A percentile compares a stretch with the other conserved stretches of the same genome.
These are phyloP conservation scores for Diutina mesorugosa DNA, from an alignment of 1,139 yeast species.

Conservation along the genomic window DNA sequence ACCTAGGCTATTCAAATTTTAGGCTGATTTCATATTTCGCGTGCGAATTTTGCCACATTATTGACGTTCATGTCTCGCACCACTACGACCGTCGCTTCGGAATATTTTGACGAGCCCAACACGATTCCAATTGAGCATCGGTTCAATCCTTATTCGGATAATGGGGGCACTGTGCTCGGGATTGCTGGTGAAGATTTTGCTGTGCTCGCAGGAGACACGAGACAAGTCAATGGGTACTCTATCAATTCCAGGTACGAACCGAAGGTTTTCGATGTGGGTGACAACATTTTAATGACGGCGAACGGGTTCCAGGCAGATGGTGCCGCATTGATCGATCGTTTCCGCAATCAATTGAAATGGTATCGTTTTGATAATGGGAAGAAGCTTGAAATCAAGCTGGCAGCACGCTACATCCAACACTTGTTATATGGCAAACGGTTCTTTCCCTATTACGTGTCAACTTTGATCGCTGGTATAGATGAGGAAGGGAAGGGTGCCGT, in stretches of 20 bases:
- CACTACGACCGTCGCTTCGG: slow-evolving; percentile 39
- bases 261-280: slow-evolving; percentile 82
- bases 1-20: no score
- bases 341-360: slow-evolving; percentile 77
- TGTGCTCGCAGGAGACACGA: slow-evolving; percentile 93
- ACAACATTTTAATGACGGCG: slow-evolving; percentile 76
- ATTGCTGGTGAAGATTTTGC: slow-evolving; percentile 98
- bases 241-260: slow-evolving; percentile 91
- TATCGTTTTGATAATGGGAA: slow-evolving; percentile 77
- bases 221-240: slow-evolving; percentile 89
- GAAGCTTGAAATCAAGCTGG: slow-evolving; percentile 52
- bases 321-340: slow-evolving; percentile 65
- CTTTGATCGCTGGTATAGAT: slow-evolving; percentile 89
- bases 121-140: slow-evolving; percentile 76
- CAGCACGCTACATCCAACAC: slow-evolving; percentile 89
- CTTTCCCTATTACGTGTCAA: slow-evolving; percentile 94
- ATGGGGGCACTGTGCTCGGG: slow-evolving; percentile 95
- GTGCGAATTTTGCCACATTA: not conserved
- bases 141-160: slow-evolving; percentile 92
- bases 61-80: not conserved
- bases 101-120: slow-evolving; percentile 40
- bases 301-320: slow-evolving; percentile 97
- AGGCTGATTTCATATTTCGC: not conserved
- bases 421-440: slow-evolving; percentile 84
- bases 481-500: slow-evolving; percentile 93